Evolutionary conservation across 2,329 filamentous ascomycete genomes (phyloP), one percentile per base, ranked within the genome.

Genomic region (Rachicladosporium sp.): DNA sequence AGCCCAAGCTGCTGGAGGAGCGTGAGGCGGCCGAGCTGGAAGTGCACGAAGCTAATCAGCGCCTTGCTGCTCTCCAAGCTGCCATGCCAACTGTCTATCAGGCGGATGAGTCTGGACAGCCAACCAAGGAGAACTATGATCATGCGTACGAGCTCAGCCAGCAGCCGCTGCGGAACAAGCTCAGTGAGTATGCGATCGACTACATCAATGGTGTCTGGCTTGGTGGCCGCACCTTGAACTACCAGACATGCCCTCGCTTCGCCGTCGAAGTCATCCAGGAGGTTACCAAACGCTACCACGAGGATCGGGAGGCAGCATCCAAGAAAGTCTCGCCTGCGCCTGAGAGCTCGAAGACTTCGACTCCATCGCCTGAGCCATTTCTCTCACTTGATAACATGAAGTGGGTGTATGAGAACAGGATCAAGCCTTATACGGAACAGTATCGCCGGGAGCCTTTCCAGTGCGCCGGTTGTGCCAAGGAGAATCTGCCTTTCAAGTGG

Each of bases 341-440:
- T 36, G 29, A 36, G 3, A 33, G 23, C 10, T 33, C 40, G 27
- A 47, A 43, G 15, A 44, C 48, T 15, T 42, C 44, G 29, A 48
- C 44, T 6, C 49, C 52, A 11, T 36, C 40, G 8, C 37, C 41
- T 31, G 45, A 48, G 9, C 52, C 55, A 15, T 57, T 55, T 41
- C 65, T 89, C 38, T 82, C 79, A 1, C 62, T 91, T 48, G 83
- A 89, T 54, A 86, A 88, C 53, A 87, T 91, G 82, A 88, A 82
- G 59, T 89, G 80, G 76, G 66, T 88, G 23, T 88, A 82, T 56
- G 82, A 88, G 52, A 74, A 74, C 48, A 87, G 85, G 56, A 70
- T 91, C 54, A 83, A 78, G 52, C 75, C 76, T 15, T 62, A 76
- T 39, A 84, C 80, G 2, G 79, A 85, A 45, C 62, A 66, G 34